These are phyloP conservation scores for Berkeleyomyces rouxiae DNA, from an alignment of 2,329 filamentous ascomycete species.

Conservation along the genomic window DNA sequence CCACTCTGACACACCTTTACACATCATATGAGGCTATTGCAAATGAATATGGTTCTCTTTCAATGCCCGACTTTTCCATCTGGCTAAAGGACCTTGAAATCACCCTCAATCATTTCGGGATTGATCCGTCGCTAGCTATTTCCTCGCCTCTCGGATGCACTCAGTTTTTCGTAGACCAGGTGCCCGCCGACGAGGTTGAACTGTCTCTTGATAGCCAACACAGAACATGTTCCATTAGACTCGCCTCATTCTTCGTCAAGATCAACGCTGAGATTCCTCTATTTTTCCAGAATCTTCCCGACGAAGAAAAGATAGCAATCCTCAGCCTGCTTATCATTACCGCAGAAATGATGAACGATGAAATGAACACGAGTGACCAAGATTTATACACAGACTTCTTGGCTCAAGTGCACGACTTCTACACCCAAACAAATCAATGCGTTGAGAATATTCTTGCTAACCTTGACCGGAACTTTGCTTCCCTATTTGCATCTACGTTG, in stretches of 20 bases:
- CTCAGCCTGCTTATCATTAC: slow-evolving; percentile 23
- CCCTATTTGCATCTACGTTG: neutral
- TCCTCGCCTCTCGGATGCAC: slow-evolving; percentile 57
- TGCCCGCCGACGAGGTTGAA: slow-evolving; percentile 52
- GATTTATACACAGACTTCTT: neutral
- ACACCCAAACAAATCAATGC: neutral
- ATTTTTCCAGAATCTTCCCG: neutral
- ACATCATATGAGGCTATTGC: neutral
- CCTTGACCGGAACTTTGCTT: neutral
- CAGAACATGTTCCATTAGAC: slow-evolving; percentile 55
- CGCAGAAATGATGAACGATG: neutral
- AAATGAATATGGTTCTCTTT: neutral
- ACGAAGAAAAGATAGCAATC: neutral
- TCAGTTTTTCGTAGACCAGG: slow-evolving; percentile 47
- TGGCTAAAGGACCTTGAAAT: slow-evolving; percentile 49
- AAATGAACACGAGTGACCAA: neutral
- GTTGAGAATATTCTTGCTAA: neutral
- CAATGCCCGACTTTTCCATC: slow-evolving; percentile 31
- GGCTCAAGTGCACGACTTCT: neutral
- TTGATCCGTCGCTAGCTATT: slow-evolving; percentile 52
- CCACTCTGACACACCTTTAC: slow-evolving; percentile 23
- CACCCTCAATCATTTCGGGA: slow-evolving; percentile 30
- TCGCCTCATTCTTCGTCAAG: slow-evolving; percentile 41
- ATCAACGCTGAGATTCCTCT: neutral
- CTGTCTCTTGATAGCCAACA: slow-evolving; percentile 48